Percentiles rank a stretch among this genome's conserved stretches.
phyloP scores from a whole-genome alignment of 2,329 filamentous ascomycete genomes.

The Neonectria punicea region DNA sequence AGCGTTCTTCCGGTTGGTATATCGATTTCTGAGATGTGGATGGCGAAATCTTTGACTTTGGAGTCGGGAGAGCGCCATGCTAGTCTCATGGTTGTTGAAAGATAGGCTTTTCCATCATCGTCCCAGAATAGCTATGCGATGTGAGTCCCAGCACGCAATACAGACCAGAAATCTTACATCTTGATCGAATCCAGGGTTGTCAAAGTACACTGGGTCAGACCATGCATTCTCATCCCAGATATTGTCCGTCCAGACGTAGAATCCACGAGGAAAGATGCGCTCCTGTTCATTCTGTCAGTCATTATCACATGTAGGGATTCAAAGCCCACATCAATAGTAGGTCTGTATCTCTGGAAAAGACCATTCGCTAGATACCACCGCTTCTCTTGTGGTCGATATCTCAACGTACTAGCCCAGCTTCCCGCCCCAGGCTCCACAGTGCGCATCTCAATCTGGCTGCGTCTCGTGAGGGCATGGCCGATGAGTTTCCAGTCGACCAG shows the following conservation, averaged over 20 bases:
- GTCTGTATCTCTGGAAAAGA: constrained; percentile 56
- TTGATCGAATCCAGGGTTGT: constrained; percentile 64
- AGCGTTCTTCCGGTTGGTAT: constrained; percentile 54
- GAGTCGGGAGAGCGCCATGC: constrained; percentile 49
- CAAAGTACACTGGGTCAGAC: constrained; percentile 65
- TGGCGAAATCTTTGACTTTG: constrained; percentile 62
- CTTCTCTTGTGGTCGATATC: constrained; percentile 52
- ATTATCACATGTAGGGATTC: neutral
- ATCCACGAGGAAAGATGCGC: constrained; percentile 62
- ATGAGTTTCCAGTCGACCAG: constrained; percentile 64
- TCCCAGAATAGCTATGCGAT: constrained; percentile 56
- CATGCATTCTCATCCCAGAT: constrained; percentile 62
- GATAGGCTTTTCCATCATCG: constrained; percentile 59
- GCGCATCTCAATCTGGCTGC: constrained; percentile 62
- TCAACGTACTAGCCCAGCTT: constrained; percentile 59
- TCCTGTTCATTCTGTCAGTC: constrained; percentile 38
- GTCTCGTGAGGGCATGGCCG: constrained; percentile 61
- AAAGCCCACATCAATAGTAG: constrained; percentile 45
- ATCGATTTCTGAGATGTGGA: constrained; percentile 58
- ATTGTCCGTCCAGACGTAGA: constrained; percentile 63
- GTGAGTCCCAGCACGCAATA: constrained; percentile 3
- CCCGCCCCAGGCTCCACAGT: constrained; percentile 63
- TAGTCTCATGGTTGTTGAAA: constrained; percentile 55
- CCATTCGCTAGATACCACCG: constrained; percentile 60
- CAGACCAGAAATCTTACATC: constrained; percentile 42